These are phyloP conservation scores for Cyphellophora europaea DNA, from an alignment of 2,329 filamentous ascomycete genomes.

Conservation along the genomic window DNA sequence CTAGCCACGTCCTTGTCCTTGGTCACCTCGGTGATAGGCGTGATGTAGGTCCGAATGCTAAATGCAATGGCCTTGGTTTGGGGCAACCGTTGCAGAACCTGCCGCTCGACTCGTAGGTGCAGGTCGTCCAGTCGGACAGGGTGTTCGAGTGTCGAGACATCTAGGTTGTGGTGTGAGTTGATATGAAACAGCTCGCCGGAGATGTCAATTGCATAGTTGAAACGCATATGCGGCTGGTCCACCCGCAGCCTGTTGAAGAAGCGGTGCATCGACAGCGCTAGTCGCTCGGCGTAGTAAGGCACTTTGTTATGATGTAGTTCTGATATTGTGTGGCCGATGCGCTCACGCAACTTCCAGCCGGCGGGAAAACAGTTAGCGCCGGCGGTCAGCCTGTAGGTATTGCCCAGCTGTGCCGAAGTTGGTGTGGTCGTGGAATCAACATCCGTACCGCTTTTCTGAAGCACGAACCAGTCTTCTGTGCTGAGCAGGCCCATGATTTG, in stretches of 20 bases:
- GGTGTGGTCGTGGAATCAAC: neutral
- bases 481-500: slow-evolving; percentile 3
- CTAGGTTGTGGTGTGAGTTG: slow-evolving; percentile 4
- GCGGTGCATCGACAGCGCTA: slow-evolving; percentile 3
- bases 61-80: slow-evolving; percentile 2
- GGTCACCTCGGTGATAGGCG: slow-evolving; percentile 2
- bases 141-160: slow-evolving; percentile 1
- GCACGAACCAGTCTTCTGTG: slow-evolving; percentile 5
- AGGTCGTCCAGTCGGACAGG: slow-evolving; percentile 1
- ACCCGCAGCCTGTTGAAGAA: slow-evolving; percentile 3
- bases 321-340: slow-evolving; percentile 3
- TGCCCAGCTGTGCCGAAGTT: neutral
- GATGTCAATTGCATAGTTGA: slow-evolving; percentile 6
- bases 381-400: neutral
- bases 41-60: slow-evolving; percentile 3
- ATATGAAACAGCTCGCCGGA: slow-evolving; percentile 3
- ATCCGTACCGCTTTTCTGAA: slow-evolving; percentile 1
- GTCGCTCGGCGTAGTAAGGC: slow-evolving; percentile 2
- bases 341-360: slow-evolving; percentile 3
- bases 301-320: slow-evolving; percentile 3
- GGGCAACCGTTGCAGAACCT: slow-evolving; percentile 3
- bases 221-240: slow-evolving; percentile 2
- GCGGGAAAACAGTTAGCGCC: slow-evolving; percentile 4
- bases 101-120: slow-evolving; percentile 2
- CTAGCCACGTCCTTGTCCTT: slow-evolving; percentile 2